These are phyloP conservation scores for Malassezia caprae DNA, from an alignment of 1,284 basidiomycete species.

Conservation along the genomic window DNA sequence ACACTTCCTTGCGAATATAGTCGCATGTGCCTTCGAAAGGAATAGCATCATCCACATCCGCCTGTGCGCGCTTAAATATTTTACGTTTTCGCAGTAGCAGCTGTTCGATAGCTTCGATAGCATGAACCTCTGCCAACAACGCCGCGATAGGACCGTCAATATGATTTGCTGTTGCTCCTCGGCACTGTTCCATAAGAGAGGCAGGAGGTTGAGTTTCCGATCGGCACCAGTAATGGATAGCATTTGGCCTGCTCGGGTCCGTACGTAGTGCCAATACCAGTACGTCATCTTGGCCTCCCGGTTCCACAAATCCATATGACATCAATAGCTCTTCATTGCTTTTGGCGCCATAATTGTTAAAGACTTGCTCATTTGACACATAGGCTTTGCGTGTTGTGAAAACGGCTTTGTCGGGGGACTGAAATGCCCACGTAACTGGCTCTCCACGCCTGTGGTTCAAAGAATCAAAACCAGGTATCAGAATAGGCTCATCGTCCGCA, in stretches of 20 bases:
- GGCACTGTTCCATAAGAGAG: slow-evolving; percentile 5
- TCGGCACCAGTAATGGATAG: slow-evolving; percentile 5
- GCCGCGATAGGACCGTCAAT: not conserved
- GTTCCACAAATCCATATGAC: slow-evolving; percentile 34
- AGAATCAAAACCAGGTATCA: slow-evolving; percentile 38
- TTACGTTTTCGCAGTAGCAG: not conserved
- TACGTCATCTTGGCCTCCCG: slow-evolving; percentile 23
- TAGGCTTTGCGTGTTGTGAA: not conserved
- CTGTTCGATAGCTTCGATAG: slow-evolving; percentile 6
- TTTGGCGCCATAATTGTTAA: slow-evolving; percentile 46
- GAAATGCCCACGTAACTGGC: slow-evolving; percentile 31
- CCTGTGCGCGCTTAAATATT: not conserved
- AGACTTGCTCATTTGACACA: slow-evolving; percentile 20
- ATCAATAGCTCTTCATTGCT: slow-evolving; percentile 39
- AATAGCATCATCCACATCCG: slow-evolving; percentile 3
- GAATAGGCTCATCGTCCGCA: slow-evolving; percentile 21
- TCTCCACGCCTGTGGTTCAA: slow-evolving; percentile 35
- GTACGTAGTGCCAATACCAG: slow-evolving; percentile 23
- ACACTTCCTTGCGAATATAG: not conserved
- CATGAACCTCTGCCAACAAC: not conserved
- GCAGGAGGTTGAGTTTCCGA: slow-evolving; percentile 11
- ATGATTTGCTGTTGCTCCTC: not conserved
- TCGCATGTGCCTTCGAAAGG: not conserved
- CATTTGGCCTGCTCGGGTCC: not conserved
- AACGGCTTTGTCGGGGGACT: not conserved